These are phyloP conservation scores for Dorcoceras hygrometricum DNA, from an alignment of 257 asterid species.

Conservation along the genomic window DNA sequence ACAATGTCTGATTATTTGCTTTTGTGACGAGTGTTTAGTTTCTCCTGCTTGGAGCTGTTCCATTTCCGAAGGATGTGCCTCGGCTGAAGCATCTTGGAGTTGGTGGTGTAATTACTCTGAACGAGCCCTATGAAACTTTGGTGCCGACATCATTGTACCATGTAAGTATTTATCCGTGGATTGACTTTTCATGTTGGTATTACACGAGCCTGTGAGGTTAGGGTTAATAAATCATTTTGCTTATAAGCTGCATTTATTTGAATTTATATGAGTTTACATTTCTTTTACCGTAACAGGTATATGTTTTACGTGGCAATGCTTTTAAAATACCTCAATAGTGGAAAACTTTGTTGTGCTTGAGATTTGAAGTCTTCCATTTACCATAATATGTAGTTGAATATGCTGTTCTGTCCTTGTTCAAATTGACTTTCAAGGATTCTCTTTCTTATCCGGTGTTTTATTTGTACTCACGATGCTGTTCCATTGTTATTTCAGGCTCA, in stretches of 20 bases:
- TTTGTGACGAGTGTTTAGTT: constrained; percentile 38
- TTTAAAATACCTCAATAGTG: too few species aligned
- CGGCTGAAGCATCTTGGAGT: constrained; percentile 90
- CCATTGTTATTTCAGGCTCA: constrained; percentile 56
- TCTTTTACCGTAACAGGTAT: background rate
- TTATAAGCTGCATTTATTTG: background rate
- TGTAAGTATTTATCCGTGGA: constrained; percentile 42
- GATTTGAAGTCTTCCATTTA: background rate
- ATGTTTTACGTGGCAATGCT: background rate
- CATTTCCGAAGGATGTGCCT: constrained; percentile 84
- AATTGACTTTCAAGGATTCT: background rate
- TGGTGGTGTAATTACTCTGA: constrained; percentile 91
- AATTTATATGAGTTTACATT: background rate
- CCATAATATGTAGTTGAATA: background rate
- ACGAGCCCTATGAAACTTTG: constrained; percentile 90
- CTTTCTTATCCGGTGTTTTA: background rate
- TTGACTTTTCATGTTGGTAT: background rate
- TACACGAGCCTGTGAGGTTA: background rate
- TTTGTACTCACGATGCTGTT: constrained; percentile 16
- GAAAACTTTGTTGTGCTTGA: constrained; percentile 5
- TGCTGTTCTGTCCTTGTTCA: background rate
- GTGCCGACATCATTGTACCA: constrained; percentile 81
- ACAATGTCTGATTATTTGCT: constrained; percentile 5
- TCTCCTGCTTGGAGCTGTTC: constrained; percentile 91
- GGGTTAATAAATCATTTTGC: background rate